Conservation (phyloP, 768 basidiomycete species). For the Strobilomyces dryophilus region DNA sequence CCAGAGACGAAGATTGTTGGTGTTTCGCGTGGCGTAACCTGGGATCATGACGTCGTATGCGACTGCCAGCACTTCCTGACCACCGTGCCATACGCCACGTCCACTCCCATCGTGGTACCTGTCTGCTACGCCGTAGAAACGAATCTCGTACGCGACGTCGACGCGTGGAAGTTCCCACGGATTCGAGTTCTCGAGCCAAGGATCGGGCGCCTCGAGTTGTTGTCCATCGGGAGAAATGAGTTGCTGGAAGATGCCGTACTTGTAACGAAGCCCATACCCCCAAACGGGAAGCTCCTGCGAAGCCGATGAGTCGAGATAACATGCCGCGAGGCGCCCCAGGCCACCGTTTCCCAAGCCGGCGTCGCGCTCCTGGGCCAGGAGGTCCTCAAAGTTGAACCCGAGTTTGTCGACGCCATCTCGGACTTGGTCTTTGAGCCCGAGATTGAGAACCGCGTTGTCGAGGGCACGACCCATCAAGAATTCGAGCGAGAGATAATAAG, state of each 20-base stretch:
- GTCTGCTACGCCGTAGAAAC: slow-evolving; percentile 87
- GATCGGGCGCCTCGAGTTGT: slow-evolving; percentile 88
- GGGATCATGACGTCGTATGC: slow-evolving; percentile 97
- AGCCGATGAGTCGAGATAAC: slow-evolving; percentile 92
- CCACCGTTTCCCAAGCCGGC: slow-evolving; percentile 95
- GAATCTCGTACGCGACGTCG: slow-evolving; percentile 80
- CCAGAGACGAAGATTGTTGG: slow-evolving; percentile 87
- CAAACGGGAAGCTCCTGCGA: slow-evolving; percentile 89
- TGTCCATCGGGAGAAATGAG: slow-evolving; percentile 81
- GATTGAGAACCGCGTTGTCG: slow-evolving; percentile 82
- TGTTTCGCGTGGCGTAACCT: slow-evolving; percentile 72
- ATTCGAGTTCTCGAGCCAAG: slow-evolving; percentile 86
- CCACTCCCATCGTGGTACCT: slow-evolving; percentile 54
- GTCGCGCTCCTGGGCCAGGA: slow-evolving; percentile 87
- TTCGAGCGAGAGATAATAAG: slow-evolving; percentile 95
- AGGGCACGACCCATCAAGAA: slow-evolving; percentile 84
- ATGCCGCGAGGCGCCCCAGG: slow-evolving; percentile 92
- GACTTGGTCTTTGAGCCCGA: slow-evolving; percentile 79
- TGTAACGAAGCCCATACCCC: slow-evolving; percentile 93
- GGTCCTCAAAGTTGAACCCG: slow-evolving; percentile 87
- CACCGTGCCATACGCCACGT: slow-evolving; percentile 76
- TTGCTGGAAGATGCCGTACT: slow-evolving; percentile 95
- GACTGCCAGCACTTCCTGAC: slow-evolving; percentile 89
- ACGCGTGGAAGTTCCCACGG: slow-evolving; percentile 86
- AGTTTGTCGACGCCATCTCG: slow-evolving; percentile 63